A percentile compares a stretch with the other conserved stretches of the same genome.
phyloP scores from a whole-genome alignment of 2,329 filamentous ascomycete species.

The Phyllosticta paracitricarpa region DNA sequence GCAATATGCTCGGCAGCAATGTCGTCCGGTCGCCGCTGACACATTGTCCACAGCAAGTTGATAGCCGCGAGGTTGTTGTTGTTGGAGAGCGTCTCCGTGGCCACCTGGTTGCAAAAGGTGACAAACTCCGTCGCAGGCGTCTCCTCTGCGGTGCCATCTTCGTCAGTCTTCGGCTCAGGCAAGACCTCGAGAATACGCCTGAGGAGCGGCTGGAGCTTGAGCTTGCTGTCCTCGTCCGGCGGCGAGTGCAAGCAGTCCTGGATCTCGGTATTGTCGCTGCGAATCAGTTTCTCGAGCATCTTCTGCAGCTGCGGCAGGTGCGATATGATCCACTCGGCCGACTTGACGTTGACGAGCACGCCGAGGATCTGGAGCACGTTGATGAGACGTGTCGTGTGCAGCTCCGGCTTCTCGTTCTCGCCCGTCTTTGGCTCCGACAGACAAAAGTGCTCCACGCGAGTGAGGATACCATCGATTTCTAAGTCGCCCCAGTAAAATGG shows the following conservation, averaged over 20 bases:
- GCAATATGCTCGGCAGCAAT: slow-evolving; percentile 76
- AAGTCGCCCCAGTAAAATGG: slow-evolving; percentile 85
- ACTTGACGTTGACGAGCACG: slow-evolving; percentile 77
- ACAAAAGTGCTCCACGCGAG: slow-evolving; percentile 78
- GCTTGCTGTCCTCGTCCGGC: slow-evolving; percentile 59
- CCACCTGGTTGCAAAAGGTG: slow-evolving; percentile 71
- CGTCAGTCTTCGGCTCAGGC: slow-evolving; percentile 71
- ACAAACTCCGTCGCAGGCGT: slow-evolving; percentile 78
- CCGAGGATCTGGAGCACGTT: slow-evolving; percentile 90
- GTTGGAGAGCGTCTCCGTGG: slow-evolving; percentile 75
- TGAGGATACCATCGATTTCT: slow-evolving; percentile 74
- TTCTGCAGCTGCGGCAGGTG: slow-evolving; percentile 73
- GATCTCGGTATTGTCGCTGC: slow-evolving; percentile 80
- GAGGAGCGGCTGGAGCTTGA: slow-evolving; percentile 58
- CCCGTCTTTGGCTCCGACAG: slow-evolving; percentile 54
- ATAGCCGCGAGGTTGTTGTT: slow-evolving; percentile 78
- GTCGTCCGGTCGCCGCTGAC: slow-evolving; percentile 70
- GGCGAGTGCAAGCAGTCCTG: slow-evolving; percentile 81
- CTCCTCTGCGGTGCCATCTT: slow-evolving; percentile 67
- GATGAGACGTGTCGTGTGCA: slow-evolving; percentile 76
- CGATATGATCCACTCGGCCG: slow-evolving; percentile 80
- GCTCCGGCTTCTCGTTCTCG: slow-evolving; percentile 48
- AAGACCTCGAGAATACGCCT: slow-evolving; percentile 80
- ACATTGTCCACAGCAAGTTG: slow-evolving; percentile 87
- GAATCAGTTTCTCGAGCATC: slow-evolving; percentile 78